Conservation (phyloP, 2,329 filamentous ascomycete genomes). For the Fusarium pseudonygamai region DNA sequence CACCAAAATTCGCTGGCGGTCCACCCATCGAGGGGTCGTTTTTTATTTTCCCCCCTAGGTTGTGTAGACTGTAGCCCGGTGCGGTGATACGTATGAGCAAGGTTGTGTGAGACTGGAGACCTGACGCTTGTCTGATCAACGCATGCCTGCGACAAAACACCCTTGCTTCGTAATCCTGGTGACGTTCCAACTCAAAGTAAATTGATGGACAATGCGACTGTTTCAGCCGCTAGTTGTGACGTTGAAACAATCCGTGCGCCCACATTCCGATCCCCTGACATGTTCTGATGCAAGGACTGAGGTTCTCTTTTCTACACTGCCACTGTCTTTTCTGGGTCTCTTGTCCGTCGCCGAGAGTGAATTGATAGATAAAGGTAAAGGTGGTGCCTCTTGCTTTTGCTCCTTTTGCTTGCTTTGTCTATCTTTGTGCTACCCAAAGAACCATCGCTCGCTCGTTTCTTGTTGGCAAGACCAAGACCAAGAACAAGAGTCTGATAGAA, state of each 20-base stretch:
- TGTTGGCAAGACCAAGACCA: constrained; percentile 1
- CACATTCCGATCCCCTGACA: constrained; percentile 29
- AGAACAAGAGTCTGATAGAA: constrained; percentile 20
- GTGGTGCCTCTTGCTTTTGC: background rate
- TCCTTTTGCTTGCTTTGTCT: background rate
- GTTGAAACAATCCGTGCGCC: constrained; percentile 41
- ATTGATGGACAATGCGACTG: constrained; percentile 22
- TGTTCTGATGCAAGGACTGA: constrained; percentile 31
- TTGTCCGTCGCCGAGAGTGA: background rate
- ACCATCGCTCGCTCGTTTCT: constrained; percentile 23
- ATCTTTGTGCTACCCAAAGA: constrained; percentile 22
- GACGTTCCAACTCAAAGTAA: constrained; percentile 2
- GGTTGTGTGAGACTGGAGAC: constrained; percentile 8
- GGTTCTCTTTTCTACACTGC: background rate
- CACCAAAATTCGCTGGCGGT: too few species aligned
- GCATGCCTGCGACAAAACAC: constrained; percentile 21
- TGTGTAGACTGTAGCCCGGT: too few species aligned
- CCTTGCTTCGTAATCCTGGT: constrained; percentile 17
- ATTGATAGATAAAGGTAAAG: constrained; percentile 19
- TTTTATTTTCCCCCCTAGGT: too few species aligned
- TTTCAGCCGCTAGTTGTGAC: constrained; percentile 39
- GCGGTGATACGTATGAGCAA: constrained; percentile 1
- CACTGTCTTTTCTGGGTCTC: constrained; percentile 15
- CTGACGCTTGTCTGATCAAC: constrained; percentile 29
- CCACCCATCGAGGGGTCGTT: too few species aligned